Conservation (phyloP, 805 yeast species). For the Suhomyces emberorum region DNA sequence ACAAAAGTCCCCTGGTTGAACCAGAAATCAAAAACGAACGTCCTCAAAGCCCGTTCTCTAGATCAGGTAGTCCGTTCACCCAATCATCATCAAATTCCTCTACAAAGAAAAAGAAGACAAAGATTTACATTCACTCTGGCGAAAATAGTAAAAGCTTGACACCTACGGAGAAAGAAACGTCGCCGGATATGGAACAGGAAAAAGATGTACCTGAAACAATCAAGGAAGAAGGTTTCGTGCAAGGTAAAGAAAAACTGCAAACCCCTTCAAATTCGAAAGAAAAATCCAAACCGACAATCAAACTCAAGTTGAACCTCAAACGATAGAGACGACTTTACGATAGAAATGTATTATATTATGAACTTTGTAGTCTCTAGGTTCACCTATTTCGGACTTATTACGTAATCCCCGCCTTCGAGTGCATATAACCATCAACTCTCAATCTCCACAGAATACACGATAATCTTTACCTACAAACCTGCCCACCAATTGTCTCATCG, state of each 20-base stretch:
- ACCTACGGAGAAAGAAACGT: constrained; percentile 7
- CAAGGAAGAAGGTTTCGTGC: not conserved
- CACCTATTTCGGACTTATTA: too few species aligned
- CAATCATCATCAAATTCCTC: constrained; percentile 7
- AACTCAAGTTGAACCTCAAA: constrained; percentile 14
- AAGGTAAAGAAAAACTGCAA: too few species aligned
- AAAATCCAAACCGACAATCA: constrained; percentile 10
- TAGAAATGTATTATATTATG: not conserved
- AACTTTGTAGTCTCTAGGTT: too few species aligned
- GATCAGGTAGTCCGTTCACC: constrained; percentile 18
- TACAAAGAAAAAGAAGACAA: constrained; percentile 23
- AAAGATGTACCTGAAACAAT: constrained; percentile 10
- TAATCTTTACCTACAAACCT: too few species aligned
- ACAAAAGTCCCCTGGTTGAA: constrained; percentile 12
- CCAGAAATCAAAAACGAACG: constrained; percentile 9
- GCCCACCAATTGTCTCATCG: too few species aligned
- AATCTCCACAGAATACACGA: too few species aligned
- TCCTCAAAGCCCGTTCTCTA: constrained; percentile 13
- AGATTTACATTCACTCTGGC: constrained; percentile 25
- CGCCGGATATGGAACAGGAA: constrained; percentile 8
- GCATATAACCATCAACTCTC: too few species aligned
- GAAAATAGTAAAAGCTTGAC: constrained; percentile 9
- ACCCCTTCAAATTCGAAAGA: constrained; percentile 3
- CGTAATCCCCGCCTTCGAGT: too few species aligned
- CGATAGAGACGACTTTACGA: constrained; percentile 6